Base-by-base conservation (phyloP, 257 asterid genomes). In the Euphrasia confusa region DNA sequence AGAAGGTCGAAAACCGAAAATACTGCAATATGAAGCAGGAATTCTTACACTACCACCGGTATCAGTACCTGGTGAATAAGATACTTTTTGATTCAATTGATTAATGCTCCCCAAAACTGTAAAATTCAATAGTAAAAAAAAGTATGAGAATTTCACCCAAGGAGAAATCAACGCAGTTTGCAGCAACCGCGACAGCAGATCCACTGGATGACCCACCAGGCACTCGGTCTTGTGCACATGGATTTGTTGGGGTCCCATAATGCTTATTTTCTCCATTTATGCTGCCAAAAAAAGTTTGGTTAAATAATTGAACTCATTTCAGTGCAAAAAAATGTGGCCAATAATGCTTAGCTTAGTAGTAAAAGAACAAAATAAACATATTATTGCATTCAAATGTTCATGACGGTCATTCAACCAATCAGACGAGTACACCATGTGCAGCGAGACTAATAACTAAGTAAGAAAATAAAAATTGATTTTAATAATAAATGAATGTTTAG, bases 151-250 rank as follows among this genome's bases (percentile, higher is more conserved):
- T 33, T 33, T 72, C 61, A 87, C 97, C 95, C 61, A 91, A 71
- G 60, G 98, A 78, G 79, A 91, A 88, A 86, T 91, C 94, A 1
- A 79, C 85, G 64, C 82, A 81, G 65, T 11, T 70, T 52, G 94
- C 89, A 50, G 81, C 95, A 71, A 91, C 98, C 2, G 94, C 88
- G 18, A 86, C 96, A 10, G 98, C 98, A 57, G 98, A 88, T 63
- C 98, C 98, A 68, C 96, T 91, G 27, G 98, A 91, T 18, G 98
- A 91, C 42, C 98, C 96, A 65, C 98, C 98, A 24, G 98, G 98
- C 68, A 91, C 87, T 64, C 96, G 69, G 66, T 91, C 95, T 55
- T 79, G 68, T 27, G 96, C 91, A 74, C 84, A 74, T 24, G 96
- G 96, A 77, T 91, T 88, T 13, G 66, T 59, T 33, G 98, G 95